phyloP scores from a whole-genome alignment of 1,139 yeast genomes.

The Spencermartinsiella ligniputridi region DNA sequence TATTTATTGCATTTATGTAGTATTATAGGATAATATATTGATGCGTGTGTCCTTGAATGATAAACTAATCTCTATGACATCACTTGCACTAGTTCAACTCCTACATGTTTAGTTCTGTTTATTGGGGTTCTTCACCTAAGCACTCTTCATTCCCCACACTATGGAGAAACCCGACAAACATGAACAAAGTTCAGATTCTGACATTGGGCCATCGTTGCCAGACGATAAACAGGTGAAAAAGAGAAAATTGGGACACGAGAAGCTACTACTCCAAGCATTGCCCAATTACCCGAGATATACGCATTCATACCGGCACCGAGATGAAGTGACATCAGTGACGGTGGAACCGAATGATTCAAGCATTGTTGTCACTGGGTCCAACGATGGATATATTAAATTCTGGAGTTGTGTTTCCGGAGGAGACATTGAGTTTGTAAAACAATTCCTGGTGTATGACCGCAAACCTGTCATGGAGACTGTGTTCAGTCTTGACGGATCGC shows the following conservation, averaged over 20 bases:
- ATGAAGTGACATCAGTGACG: constrained; percentile 10
- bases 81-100: too few relatives aligned
- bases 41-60: too few relatives aligned
- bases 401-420: constrained; percentile 34
- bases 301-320: constrained; percentile 12
- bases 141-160: not conserved
- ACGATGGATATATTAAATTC: constrained; percentile 41
- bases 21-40: not conserved
- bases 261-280: constrained; percentile 10
- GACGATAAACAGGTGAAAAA: constrained; percentile 8
- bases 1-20: constrained; percentile 1
- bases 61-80: too few relatives aligned
- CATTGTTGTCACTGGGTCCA: constrained; percentile 37
- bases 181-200: not conserved
- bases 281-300: constrained; percentile 16
- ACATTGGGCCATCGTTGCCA: constrained; percentile 4
- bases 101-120: too few relatives aligned
- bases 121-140: too few relatives aligned
- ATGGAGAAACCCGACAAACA: constrained; percentile 1
- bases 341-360: constrained; percentile 14
- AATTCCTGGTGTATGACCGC: constrained; percentile 36
- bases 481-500: constrained; percentile 27
- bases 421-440: constrained; percentile 38
- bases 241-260: constrained; percentile 11
- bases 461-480: constrained; percentile 22